Base-by-base conservation (phyloP, 2,329 filamentous ascomycete species). In the Aspergillus amoenus region DNA sequence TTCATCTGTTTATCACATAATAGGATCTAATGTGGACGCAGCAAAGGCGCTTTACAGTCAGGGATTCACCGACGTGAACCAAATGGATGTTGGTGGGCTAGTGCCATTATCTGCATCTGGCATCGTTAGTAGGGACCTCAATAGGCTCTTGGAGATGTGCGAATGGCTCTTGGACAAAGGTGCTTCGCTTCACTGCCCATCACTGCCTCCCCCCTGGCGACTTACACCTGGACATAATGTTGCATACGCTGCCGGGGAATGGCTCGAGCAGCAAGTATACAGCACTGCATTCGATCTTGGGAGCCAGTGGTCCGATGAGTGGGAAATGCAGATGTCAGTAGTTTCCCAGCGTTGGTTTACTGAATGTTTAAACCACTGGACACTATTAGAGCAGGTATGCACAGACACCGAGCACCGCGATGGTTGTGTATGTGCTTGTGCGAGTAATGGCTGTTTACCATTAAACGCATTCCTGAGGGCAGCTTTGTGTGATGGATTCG, bases 261-360 rank as follows among this genome's bases (percentile, higher is more conserved):
- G 9, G 27, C 1, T 11, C 2, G 9, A 0, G 3, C 0, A 1
- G 2, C 8, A 30, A 30, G 2, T 30, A 1, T 2, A 30, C 3
- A 1, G 22, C 22, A 24, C 22, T 7, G 1, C 4, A 3, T 24
- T 5, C 3, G 3, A 11, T 34, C 32, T 7, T 34, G 5, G 32
- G 8, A 34, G 32, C 32, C 3, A n/a, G 13, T n/a, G 13, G 1
- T n/a, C 15, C 3, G 5, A 37, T 1, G 5, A 37, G 15, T 37
- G 4, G 4, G 3, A 30, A 30, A 9, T 1, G 11, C 3, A 2
- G 3, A 30, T 11, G 0, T 4, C 27, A 4, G 27, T 4, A 30
- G 0, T 30, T 1, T 30, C 13, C 0, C 4, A 15, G n/a, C 0
- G 0, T 2, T 18, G 41, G 18, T 43, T 13, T 1, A 5, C 12